phyloP scores from a whole-genome alignment of 2,329 filamentous ascomycete genomes.

The Curvularia spicifera region DNA sequence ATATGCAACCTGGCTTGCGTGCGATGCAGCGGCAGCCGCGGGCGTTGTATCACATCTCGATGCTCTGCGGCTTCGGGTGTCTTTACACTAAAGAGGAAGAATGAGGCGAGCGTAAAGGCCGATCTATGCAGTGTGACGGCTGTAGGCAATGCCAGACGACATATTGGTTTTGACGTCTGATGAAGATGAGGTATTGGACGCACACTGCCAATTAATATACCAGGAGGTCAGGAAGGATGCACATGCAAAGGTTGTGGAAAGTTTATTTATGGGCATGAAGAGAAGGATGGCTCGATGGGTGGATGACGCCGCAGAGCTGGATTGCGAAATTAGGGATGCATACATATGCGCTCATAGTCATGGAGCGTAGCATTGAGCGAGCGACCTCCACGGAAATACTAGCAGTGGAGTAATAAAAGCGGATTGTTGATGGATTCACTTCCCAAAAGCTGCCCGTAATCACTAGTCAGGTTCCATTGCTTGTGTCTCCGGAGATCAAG shows the following conservation, averaged over 20 bases:
- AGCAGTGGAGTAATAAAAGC: neutral
- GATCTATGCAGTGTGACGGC: conserved; percentile 15
- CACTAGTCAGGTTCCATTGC: neutral
- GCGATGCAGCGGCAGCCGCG: neutral
- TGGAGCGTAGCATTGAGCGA: neutral
- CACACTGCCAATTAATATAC: conserved; percentile 22
- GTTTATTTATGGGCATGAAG: conserved; percentile 6
- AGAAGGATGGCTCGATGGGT: neutral
- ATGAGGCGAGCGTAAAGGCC: conserved; percentile 24
- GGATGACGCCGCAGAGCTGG: neutral
- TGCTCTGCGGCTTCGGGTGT: conserved; percentile 18
- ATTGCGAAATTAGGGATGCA: neutral
- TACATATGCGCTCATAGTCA: neutral
- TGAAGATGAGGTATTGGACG: conserved; percentile 5
- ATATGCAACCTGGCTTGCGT: conserved; percentile 25
- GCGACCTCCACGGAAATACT: neutral
- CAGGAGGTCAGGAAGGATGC: conserved; percentile 23
- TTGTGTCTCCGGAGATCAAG: neutral
- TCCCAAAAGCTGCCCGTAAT: neutral
- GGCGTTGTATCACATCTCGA: conserved; percentile 10
- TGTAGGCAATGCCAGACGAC: conserved; percentile 12
- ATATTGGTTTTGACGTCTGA: conserved; percentile 32
- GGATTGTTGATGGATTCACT: neutral
- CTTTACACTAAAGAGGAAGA: conserved; percentile 27
- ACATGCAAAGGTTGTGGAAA: conserved; percentile 16